Base-by-base conservation (phyloP, 2,329 filamentous ascomycete genomes). In the Talaromyces sp. region DNA sequence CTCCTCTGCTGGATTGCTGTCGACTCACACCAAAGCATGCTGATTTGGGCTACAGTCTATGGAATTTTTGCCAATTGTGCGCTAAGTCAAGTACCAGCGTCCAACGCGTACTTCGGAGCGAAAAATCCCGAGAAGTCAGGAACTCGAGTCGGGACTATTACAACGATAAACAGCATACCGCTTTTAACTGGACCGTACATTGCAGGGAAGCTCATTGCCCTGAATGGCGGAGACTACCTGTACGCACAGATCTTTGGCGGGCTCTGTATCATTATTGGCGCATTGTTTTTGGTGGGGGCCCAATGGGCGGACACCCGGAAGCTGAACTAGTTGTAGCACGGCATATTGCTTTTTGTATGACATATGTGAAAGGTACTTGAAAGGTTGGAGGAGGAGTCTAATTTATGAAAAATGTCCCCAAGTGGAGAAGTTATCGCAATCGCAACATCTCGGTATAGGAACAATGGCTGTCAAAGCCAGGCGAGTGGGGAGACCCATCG, bases 181-280 rank as follows among this genome's bases (percentile, higher is more conserved):
- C 80, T 79, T 4, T 72, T 87, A 57, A 84, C 82, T 3, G 85
- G 85, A 0, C 81, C 85, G 5, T 83, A 85, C 0, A 83, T 86
- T 65, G 83, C 80, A 3, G 85, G 85, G 2, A 81, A 80, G 2
- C 72, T 87, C 67, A 78, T 87, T 27, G 72, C 82, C 64, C 73
- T 69, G 16, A 76, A 79, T 39, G 68, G 75, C 16, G 84, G 83
- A 0, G 69, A 74, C 9, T 86, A 83, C 70, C 63, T 83, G 37
- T 82, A 81, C 69, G 81, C 83, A 8, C 83, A 86, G 73, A 76
- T 83, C 59, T 85, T 60, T 49, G 58, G 58, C 9, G 58, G 58
- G 24, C 41, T 60, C 16, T 60, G 58, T 60, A 60, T 60, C 19
- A 60, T 60, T 19, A 49, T 60, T 60, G 58, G 58, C 16, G 58